These are phyloP conservation scores for Austroboletus festivus DNA, from an alignment of 768 basidiomycete species.

Conservation along the genomic window DNA sequence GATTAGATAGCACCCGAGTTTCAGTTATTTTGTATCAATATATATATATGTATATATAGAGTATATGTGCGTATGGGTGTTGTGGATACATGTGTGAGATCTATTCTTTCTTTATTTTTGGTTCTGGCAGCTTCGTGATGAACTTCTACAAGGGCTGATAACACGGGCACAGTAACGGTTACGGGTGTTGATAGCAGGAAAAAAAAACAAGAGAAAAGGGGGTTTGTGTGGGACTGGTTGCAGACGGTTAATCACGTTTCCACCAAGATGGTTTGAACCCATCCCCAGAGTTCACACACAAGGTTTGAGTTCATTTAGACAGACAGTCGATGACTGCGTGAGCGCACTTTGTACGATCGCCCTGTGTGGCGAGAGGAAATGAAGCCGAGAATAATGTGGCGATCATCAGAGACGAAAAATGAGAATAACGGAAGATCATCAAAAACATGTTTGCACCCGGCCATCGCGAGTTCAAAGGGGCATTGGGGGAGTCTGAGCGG, in stretches of 20 bases:
- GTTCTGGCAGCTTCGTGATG: background rate
- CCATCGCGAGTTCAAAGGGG: slow-evolving; percentile 12
- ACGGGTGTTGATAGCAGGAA: slow-evolving; percentile 9
- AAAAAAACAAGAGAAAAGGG: no score
- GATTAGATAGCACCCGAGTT: background rate
- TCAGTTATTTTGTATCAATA: background rate
- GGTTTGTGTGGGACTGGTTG: slow-evolving; percentile 11
- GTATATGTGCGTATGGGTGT: background rate
- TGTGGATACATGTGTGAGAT: background rate
- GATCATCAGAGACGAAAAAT: slow-evolving; percentile 15
- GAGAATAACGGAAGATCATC: no score
- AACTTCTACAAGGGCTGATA: no score
- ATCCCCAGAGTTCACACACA: no score
- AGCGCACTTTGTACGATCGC: slow-evolving; percentile 1
- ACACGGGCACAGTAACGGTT: slow-evolving; percentile 3
- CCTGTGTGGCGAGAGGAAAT: slow-evolving; percentile 11
- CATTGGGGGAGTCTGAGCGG: slow-evolving; percentile 14
- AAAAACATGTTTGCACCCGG: slow-evolving; percentile 1
- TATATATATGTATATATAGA: background rate
- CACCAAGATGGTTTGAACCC: background rate
- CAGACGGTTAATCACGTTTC: background rate
- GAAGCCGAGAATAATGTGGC: slow-evolving; percentile 11
- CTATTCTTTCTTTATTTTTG: background rate
- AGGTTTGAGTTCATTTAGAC: slow-evolving; percentile 2
- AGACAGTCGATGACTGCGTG: background rate